These are phyloP conservation scores for Coemansia guatemalensis DNA, from an alignment of 192 early-diverging fungal species.

Conservation along the genomic window DNA sequence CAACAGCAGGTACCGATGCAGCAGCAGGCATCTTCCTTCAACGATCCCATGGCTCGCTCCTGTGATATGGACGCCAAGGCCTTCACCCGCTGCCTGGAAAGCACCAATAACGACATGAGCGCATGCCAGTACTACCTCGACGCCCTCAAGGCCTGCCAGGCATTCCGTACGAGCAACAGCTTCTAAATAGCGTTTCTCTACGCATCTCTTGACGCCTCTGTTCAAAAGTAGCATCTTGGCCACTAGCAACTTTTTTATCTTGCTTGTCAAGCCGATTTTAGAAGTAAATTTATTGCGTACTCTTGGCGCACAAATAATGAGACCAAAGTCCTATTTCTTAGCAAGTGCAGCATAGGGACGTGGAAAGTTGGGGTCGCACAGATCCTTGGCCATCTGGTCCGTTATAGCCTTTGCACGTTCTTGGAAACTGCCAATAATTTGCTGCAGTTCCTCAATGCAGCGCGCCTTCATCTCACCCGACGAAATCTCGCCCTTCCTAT, in stretches of 20 bases:
- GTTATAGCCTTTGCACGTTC: constrained; percentile 64
- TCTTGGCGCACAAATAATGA: constrained; percentile 3
- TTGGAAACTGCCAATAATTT: constrained; percentile 79
- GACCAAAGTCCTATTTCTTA: constrained; percentile 28
- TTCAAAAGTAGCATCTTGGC: background rate
- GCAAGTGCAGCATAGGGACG: constrained; percentile 35
- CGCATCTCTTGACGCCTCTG: no score
- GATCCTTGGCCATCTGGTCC: constrained; percentile 60
- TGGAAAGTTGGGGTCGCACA: constrained; percentile 61
- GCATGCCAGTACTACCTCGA: constrained; percentile 92
- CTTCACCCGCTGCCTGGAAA: constrained; percentile 84
- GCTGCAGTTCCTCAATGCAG: constrained; percentile 82
- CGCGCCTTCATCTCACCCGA: constrained; percentile 87
- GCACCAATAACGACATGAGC: constrained; percentile 73
- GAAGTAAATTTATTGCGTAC: background rate
- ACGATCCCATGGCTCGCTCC: constrained; percentile 24
- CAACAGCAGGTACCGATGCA: constrained; percentile 39
- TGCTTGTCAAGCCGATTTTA: background rate
- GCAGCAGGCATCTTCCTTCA: constrained; percentile 13
- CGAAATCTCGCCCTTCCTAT: constrained; percentile 80
- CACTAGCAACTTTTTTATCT: background rate
- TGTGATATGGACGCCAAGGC: constrained; percentile 80
- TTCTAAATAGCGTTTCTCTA: constrained; percentile 6
- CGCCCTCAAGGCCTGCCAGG: constrained; percentile 87
- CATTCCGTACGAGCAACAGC: constrained; percentile 17